Percentiles rank a stretch among this genome's conserved stretches.
Evolutionary conservation across 2,329 filamentous ascomycete species (phyloP).

Genomic region (Aspergillus flavus): DNA sequence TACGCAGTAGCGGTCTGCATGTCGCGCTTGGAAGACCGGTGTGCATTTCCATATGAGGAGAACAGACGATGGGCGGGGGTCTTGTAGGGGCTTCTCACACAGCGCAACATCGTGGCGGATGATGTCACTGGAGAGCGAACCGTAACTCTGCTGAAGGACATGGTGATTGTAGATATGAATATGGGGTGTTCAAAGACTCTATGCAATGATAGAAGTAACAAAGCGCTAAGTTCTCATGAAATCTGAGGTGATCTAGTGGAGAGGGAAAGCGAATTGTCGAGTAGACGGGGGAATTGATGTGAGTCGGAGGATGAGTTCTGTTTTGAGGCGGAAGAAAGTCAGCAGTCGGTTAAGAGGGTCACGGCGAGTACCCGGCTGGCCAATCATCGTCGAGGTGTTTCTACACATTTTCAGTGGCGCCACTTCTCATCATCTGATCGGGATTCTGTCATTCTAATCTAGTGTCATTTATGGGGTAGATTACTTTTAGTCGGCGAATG

Average conservation of each 20-base stretch:
- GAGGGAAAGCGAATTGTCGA: constrained; percentile 9
- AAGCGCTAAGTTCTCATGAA: constrained; percentile 8
- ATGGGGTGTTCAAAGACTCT: constrained; percentile 12
- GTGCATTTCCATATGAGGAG: constrained; percentile 47
- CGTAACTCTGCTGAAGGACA: constrained; percentile 44
- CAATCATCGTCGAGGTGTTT: constrained; percentile 45
- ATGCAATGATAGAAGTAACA: constrained; percentile 19
- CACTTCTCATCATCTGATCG: constrained; percentile 22
- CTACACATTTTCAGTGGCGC: constrained; percentile 37
- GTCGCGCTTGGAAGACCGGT: constrained; percentile 59
- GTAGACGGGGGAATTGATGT: constrained; percentile 9
- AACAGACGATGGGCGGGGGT: constrained; percentile 50
- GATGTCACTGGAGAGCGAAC: constrained; percentile 49
- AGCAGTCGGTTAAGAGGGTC: constrained; percentile 29
- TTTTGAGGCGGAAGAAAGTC: constrained; percentile 26
- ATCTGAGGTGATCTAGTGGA: constrained; percentile 6
- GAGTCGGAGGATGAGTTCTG: constrained; percentile 18
- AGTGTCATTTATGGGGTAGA: neutral
- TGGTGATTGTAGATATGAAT: constrained; percentile 25
- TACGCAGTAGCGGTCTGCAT: constrained; percentile 69
- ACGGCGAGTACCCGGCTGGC: constrained; percentile 25
- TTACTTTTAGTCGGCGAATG: neutral
- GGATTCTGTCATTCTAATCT: neutral
- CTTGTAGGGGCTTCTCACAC: constrained; percentile 39
- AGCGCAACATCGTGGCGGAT: constrained; percentile 46